Percentiles rank a stretch among this genome's conserved stretches.
These are phyloP conservation scores for Pugionium dolabratum DNA, from an alignment of 345 rosid species.

Conservation along the genomic window DNA sequence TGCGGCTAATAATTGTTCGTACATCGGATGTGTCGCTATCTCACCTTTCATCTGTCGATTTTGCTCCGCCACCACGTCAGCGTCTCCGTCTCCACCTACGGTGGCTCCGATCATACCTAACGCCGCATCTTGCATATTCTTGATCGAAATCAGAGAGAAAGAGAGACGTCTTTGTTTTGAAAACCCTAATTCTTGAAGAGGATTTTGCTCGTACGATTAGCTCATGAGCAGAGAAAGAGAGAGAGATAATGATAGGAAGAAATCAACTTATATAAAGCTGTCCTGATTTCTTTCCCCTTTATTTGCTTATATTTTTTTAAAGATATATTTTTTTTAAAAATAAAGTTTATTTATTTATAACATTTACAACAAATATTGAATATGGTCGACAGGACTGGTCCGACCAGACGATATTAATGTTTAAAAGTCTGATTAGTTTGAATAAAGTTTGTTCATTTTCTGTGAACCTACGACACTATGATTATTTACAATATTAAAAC, in stretches of 20 bases:
- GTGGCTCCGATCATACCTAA: conserved; percentile 68
- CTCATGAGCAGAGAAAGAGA: conserved; percentile 17
- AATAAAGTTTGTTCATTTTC: not conserved
- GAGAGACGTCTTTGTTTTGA: not conserved
- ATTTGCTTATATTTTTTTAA: not conserved
- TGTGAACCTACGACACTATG: not conserved
- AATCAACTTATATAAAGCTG: conserved; percentile 37
- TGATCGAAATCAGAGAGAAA: not conserved
- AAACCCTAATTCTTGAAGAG: conserved; percentile 28
- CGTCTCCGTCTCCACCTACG: conserved; percentile 45
- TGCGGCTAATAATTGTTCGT: conserved; percentile 79
- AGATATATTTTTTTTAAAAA: not conserved
- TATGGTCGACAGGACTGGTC: not conserved
- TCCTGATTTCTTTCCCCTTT: conserved; percentile 32
- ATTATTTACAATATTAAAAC: no score
- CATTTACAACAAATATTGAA: not conserved
- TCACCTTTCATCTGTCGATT: conserved; percentile 75
- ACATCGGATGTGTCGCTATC: conserved; percentile 82
- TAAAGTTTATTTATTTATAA: not conserved
- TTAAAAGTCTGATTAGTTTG: not conserved
- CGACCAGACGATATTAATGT: not conserved
- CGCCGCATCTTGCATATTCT: conserved; percentile 74
- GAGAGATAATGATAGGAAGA: conserved; percentile 23
- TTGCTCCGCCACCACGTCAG: conserved; percentile 40
- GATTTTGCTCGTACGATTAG: conserved; percentile 25